Base-by-base conservation (phyloP, 73 alveolate species). In the Paramecium biaurelia region DNA sequence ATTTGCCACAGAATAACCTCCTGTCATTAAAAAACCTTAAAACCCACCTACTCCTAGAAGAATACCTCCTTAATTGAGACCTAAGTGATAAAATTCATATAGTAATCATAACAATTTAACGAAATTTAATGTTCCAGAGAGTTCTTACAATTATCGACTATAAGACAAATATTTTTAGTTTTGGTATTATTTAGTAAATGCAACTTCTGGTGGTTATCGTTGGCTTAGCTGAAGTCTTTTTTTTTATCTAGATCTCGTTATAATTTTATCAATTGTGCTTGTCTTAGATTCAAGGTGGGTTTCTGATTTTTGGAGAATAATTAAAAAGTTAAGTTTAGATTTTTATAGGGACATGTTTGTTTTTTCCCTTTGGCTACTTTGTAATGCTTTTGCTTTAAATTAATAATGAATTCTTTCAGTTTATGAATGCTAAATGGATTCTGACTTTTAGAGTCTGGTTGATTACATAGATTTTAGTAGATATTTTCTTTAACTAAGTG, bases 11-110 rank as follows among this genome's bases (percentile, higher is more conserved):
- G 84, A 30, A 32, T 12, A 63, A 12, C 45, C 41, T 30, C 20
- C 41, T 63, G 41, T 30, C 24, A 12, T 63, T 26, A 63, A 26
- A 63, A 63, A 26, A 63, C 49, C 84, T 14, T 26, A 30, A 63
- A 63, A 63, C 28, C 84, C 84, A 63, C 84, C 84, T 30, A 63
- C 84, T 30, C 49, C 84, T 4, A 63, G 45, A 63, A 63, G 84
- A 63, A 26, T 63, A 30, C 84, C 84, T 30, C 84, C 84, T 30
- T 11, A 63, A 30, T 30, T 63, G 26, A 63, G 84, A 63, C 84
- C 84, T 12, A 63, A 63, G 84, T 63, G 84, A 63, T 23, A 26
- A 30, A 7, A 23, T 30, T 30, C 24, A 63, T 63, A 53, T 18
- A 53, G 68, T 53, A 53, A 26, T 63, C 84, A 63, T 26, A 63